These are phyloP conservation scores for Cordyceps javanica DNA, from an alignment of 2,329 filamentous ascomycete species.

Conservation along the genomic window DNA sequence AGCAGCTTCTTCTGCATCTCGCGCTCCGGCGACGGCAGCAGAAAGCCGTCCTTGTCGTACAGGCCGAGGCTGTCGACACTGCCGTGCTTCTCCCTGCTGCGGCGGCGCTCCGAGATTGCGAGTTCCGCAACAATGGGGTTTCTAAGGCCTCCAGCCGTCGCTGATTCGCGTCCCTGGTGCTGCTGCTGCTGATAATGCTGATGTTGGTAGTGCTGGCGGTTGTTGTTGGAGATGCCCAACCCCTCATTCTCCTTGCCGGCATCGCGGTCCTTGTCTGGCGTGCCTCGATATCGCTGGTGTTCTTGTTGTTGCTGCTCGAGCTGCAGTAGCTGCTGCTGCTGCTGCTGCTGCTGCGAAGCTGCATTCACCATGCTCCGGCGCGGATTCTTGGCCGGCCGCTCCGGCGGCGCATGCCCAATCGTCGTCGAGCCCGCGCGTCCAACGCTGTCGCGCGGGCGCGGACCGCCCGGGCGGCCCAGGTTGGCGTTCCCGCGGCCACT, in stretches of 20 bases:
- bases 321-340: too few species aligned
- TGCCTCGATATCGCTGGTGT: too few species aligned
- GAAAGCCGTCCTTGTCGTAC: slow-evolving; percentile 41
- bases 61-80: slow-evolving; percentile 36
- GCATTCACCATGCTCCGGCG: slow-evolving; percentile 12
- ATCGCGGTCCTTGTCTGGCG: not conserved
- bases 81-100: slow-evolving; percentile 18
- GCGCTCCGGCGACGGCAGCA: slow-evolving; percentile 36
- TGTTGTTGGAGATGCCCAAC: slow-evolving; percentile 9
- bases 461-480: slow-evolving; percentile 11
- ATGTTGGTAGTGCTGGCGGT: too few species aligned
- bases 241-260: slow-evolving; percentile 9
- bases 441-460: not conserved
- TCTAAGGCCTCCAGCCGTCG: slow-evolving; percentile 14
- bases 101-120: slow-evolving; percentile 17
- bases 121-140: slow-evolving; percentile 23
- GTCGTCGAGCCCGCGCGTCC: not conserved
- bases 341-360: not conserved
- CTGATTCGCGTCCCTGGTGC: too few species aligned
- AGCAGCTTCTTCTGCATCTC: slow-evolving; percentile 20
- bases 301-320: too few species aligned
- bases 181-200: not conserved
- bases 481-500: slow-evolving; percentile 10
- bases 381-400: slow-evolving; percentile 12
- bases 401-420: not conserved